Evolutionary conservation across 495 filamentous ascomycete genomes (phyloP).

Genomic region (Stereocaulon alpinum): DNA sequence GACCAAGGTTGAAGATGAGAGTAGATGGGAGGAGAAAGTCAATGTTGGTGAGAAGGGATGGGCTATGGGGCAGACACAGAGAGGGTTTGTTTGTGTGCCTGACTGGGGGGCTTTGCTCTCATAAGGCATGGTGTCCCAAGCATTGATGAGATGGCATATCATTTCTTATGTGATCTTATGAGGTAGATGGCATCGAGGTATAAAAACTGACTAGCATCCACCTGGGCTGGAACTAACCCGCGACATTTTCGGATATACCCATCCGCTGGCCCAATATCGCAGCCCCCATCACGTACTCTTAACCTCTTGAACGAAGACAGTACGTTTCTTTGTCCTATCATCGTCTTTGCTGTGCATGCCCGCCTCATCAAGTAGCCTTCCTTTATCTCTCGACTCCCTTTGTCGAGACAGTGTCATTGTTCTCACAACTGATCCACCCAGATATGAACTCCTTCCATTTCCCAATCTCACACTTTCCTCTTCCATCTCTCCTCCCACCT

Average conservation of each 20-base stretch:
- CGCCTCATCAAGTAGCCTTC: background rate
- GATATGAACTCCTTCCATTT: background rate
- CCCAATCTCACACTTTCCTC: background rate
- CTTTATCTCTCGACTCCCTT: background rate
- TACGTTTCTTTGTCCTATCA: background rate
- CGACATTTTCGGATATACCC: too few species aligned
- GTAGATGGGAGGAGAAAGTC: slow-evolving; percentile 16
- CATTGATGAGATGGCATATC: background rate
- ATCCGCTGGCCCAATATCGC: too few species aligned
- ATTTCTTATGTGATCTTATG: too few species aligned
- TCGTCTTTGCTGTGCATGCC: background rate
- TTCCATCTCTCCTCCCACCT: background rate
- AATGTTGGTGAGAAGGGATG: slow-evolving; percentile 29
- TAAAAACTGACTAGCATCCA: too few species aligned
- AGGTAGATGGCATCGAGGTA: too few species aligned
- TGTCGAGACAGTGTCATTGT: background rate
- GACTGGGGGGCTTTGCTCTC: slow-evolving; percentile 39
- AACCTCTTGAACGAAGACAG: too few species aligned
- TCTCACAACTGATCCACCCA: background rate
- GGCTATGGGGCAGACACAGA: slow-evolving; percentile 42
- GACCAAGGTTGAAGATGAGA: slow-evolving; percentile 16
- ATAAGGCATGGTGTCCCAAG: background rate
- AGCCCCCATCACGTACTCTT: too few species aligned
- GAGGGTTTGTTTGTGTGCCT: slow-evolving; percentile 41
- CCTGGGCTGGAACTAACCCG: too few species aligned